These are phyloP conservation scores for Endoconidiophora laricicola DNA, from an alignment of 2,329 filamentous ascomycete species.

Conservation along the genomic window DNA sequence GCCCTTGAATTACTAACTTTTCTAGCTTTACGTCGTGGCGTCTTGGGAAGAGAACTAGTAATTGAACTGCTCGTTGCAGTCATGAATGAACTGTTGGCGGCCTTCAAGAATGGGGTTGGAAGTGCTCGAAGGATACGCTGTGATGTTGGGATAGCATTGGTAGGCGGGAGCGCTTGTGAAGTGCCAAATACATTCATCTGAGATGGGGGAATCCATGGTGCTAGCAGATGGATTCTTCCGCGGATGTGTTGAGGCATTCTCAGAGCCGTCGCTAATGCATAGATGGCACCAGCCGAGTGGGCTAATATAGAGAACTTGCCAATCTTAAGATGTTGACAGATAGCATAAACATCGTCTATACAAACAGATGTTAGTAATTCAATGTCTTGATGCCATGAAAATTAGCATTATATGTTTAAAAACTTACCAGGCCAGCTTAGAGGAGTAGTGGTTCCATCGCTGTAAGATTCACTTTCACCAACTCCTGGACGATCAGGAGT, in stretches of 20 bases:
- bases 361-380: not conserved
- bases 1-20: conserved; percentile 21
- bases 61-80: conserved; percentile 76
- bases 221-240: conserved; percentile 81
- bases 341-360: conserved; percentile 68
- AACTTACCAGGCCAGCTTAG: conserved; percentile 78
- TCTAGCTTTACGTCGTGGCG: conserved; percentile 39
- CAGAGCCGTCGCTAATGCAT: conserved; percentile 83
- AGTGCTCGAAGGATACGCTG: conserved; percentile 82
- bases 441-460: conserved; percentile 68
- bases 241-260: conserved; percentile 93
- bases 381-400: no score
- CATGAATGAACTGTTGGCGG: conserved; percentile 92
- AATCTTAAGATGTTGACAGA: conserved; percentile 82
- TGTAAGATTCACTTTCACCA: conserved; percentile 74
- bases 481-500: conserved; percentile 90
- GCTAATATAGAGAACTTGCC: conserved; percentile 92
- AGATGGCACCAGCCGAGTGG: conserved; percentile 94
- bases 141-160: conserved; percentile 74
- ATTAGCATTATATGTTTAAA: no score
- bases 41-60: conserved; percentile 58
- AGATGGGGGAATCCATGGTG: conserved; percentile 93
- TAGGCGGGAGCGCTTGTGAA: conserved; percentile 58
- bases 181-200: conserved; percentile 68
- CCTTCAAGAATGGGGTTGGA: conserved; percentile 79